Evolutionary conservation across 108 stramenopile genomes (phyloP).

Genomic region (Skeletonema grethae): DNA sequence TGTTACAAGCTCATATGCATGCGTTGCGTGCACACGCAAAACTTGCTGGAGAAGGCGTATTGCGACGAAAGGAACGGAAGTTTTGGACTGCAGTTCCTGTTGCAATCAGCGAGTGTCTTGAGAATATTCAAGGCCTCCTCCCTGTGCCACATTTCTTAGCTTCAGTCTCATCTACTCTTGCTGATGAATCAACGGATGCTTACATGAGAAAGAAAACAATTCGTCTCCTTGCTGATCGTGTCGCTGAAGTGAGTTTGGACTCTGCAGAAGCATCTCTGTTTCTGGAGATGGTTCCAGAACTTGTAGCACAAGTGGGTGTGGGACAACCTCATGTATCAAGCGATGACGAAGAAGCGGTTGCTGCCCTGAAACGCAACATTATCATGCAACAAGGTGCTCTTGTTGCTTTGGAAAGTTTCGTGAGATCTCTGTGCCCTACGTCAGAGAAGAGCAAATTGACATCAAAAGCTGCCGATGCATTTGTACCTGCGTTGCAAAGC

Average conservation of each 20-base stretch:
- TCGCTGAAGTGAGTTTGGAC: conserved; percentile 44
- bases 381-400: conserved; percentile 68
- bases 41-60: conserved; percentile 10
- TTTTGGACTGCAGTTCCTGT: conserved; percentile 58
- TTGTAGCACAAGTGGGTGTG: conserved; percentile 44
- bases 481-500: conserved; percentile 44
- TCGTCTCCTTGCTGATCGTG: conserved; percentile 65
- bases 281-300: conserved; percentile 71
- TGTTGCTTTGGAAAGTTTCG: conserved; percentile 71
- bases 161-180: conserved; percentile 66
- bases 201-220: conserved; percentile 69
- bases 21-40: conserved; percentile 36
- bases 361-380: conserved; percentile 25
- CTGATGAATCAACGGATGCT: conserved; percentile 50
- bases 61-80: conserved; percentile 29
- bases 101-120: conserved; percentile 55
- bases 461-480: conserved; percentile 38
- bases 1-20: conserved; percentile 62
- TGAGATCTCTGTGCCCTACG: conserved; percentile 41
- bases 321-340: conserved; percentile 4
- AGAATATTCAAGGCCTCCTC: conserved; percentile 58
- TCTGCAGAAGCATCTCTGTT: conserved; percentile 75
- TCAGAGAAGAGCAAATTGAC: conserved; percentile 31
- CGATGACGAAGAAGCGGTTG: conserved; percentile 30
- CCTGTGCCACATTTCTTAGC: conserved; percentile 83